Evolutionary conservation across 2,329 filamentous ascomycete genomes (phyloP), one percentile per base, ranked within the genome.

Genomic region (Calonectria honghensis): DNA sequence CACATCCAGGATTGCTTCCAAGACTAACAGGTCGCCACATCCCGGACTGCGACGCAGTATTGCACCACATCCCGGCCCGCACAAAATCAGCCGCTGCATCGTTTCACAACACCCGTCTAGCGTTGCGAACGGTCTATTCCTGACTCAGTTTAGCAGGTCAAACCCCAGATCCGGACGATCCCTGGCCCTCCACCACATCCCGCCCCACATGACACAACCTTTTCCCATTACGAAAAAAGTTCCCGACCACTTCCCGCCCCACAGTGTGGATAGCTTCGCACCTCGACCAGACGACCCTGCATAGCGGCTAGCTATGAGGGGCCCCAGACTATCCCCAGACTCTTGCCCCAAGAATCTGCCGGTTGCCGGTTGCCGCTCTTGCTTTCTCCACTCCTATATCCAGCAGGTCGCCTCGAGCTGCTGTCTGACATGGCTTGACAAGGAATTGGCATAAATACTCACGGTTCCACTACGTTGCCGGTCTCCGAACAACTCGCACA

Each of bases 221-320:
- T 48, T 48, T 48, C 45, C 45, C 45, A 24, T 48, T 48, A 4
- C 10, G 45, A 48, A 32, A 29, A 6, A 6, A 37, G 54, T 18
- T 27, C 35, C n/a, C 31, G 31, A 61, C 57, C 57, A 61, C 57
- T 29, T 61, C 11, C 57, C 57, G 57, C 57, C 57, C 57, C 57
- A 41, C 57, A 41, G n/a, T n/a, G 20, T n/a, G 45, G 9, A 48
- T 48, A 48, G 45, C 45, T 13, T 48, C 45, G 20, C 5, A n/a
- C n/a, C n/a, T 48, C 5, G 20, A 48, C 18, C 41, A 2, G 4
- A 24, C 4, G 20, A 24, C 45, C 9, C 45, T 48, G n/a, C n/a
- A 11, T 48, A 24, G 3, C 24, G 7, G 20, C 6, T 18, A 2
- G 9, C 20, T 48, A 11, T 24, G n/a, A 45, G 45, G 45, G 45